phyloP scores from a whole-genome alignment of 176 grass and related monocot genomes.

The Urochloa ruziziensis region DNA sequence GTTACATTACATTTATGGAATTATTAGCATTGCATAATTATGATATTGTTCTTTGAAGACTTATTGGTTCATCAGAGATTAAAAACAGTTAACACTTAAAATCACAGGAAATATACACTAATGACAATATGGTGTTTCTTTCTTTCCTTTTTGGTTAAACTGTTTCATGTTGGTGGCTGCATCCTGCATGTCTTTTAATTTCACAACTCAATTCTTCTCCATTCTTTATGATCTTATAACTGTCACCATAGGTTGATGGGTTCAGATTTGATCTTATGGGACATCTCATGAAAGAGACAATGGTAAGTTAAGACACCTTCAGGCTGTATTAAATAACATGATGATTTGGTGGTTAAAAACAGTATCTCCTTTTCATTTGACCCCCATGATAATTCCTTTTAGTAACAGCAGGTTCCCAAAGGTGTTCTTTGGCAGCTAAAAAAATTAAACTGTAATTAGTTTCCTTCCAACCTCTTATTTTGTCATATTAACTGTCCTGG shows the following conservation, averaged over 20 bases:
- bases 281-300: slow-evolving; percentile 89
- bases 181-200: slow-evolving; percentile 4
- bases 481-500: background rate
- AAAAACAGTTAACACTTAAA: background rate
- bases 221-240: slow-evolving; percentile 30
- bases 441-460: background rate
- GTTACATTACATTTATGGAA: background rate
- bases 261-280: slow-evolving; percentile 99
- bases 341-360: background rate
- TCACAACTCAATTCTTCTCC: background rate
- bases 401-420: background rate
- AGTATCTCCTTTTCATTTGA: background rate
- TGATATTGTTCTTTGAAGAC: background rate
- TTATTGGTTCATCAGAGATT: background rate
- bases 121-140: background rate
- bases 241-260: slow-evolving; percentile 66
- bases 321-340: slow-evolving; percentile 5
- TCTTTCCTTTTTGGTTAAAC: background rate
- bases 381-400: background rate
- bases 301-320: slow-evolving; percentile 57
- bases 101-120: background rate
- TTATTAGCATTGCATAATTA: background rate
- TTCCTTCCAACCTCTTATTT: background rate
- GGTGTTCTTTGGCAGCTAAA: background rate
- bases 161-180: background rate